phyloP scores from a whole-genome alignment of 192 early-diverging fungal genomes.

The Dissophora globulifera region DNA sequence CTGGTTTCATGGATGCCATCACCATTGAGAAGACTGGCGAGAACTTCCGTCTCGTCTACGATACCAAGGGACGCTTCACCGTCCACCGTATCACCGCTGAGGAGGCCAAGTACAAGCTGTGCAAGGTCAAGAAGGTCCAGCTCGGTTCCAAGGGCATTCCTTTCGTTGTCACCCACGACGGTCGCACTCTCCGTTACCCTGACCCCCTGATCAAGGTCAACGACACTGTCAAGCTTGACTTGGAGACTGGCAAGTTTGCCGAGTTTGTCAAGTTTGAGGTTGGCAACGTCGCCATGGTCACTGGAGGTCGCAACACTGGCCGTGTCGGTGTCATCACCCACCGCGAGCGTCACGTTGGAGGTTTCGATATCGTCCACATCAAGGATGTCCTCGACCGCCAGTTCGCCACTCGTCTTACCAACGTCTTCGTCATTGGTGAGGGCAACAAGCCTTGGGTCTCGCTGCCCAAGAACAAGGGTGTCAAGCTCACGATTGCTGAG shows the following conservation, averaged over 20 bases:
- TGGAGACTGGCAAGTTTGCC: slow-evolving; percentile 92
- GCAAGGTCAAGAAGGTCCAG: slow-evolving; percentile 97
- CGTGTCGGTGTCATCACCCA: slow-evolving; percentile 96
- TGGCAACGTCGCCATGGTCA: slow-evolving; percentile 96
- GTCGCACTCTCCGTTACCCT: slow-evolving; percentile 99
- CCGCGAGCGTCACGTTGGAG: slow-evolving; percentile 96
- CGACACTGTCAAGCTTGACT: slow-evolving; percentile 98
- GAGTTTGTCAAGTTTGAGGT: slow-evolving; percentile 98
- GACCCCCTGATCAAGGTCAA: slow-evolving; percentile 99
- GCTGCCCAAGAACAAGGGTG: slow-evolving; percentile 98
- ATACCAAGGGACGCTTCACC: slow-evolving; percentile 99
- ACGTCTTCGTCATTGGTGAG: slow-evolving; percentile 92
- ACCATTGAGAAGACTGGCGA: slow-evolving; percentile 95
- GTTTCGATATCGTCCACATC: slow-evolving; percentile 99
- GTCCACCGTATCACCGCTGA: slow-evolving; percentile 99
- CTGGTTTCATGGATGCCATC: slow-evolving; percentile 83
- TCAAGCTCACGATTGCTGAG: slow-evolving; percentile 98
- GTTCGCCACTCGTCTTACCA: slow-evolving; percentile 97
- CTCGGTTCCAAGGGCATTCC: slow-evolving; percentile 96
- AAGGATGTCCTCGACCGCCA: slow-evolving; percentile 95
- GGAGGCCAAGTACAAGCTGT: slow-evolving; percentile 99
- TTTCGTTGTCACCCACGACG: slow-evolving; percentile 98
- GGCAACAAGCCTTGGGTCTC: slow-evolving; percentile 94
- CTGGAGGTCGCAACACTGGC: slow-evolving; percentile 98
- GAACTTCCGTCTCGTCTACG: slow-evolving; percentile 99